phyloP scores from a whole-genome alignment of 2,329 filamentous ascomycete genomes.

The Phaeoacremonium minimum region DNA sequence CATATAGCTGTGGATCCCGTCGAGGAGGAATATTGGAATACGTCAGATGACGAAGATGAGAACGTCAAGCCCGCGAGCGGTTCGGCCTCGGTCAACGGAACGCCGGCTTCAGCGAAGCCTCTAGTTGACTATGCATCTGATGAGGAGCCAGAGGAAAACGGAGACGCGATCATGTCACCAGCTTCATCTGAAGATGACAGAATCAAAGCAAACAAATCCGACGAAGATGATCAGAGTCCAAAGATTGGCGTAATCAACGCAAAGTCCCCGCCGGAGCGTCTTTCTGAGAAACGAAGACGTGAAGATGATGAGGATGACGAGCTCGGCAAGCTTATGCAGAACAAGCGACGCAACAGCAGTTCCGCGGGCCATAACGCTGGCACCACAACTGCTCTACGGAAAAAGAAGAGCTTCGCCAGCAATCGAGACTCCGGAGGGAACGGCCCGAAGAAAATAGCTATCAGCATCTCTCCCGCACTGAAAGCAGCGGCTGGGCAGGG shows the following conservation, averaged over 20 bases:
- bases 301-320: slow-evolving; percentile 94
- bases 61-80: slow-evolving; percentile 32
- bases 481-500: slow-evolving; percentile 29
- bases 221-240: slow-evolving; percentile 11
- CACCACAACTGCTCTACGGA: slow-evolving; percentile 30
- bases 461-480: slow-evolving; percentile 46
- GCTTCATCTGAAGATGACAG: slow-evolving; percentile 19
- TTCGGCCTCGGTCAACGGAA: slow-evolving; percentile 51
- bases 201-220: slow-evolving; percentile 13
- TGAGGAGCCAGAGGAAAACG: slow-evolving; percentile 70
- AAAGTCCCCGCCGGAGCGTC: slow-evolving; percentile 56
- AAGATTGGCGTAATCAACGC: slow-evolving; percentile 23
- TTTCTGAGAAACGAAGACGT: slow-evolving; percentile 84
- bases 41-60: slow-evolving; percentile 81
- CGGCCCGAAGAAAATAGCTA: slow-evolving; percentile 51
- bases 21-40: slow-evolving; percentile 93
- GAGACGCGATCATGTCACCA: slow-evolving; percentile 34
- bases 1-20: slow-evolving; percentile 70
- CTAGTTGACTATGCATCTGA: slow-evolving; percentile 92
- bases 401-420: slow-evolving; percentile 40
- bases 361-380: slow-evolving; percentile 39
- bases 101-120: slow-evolving; percentile 60
- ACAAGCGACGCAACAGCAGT: slow-evolving; percentile 57
- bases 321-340: slow-evolving; percentile 72
- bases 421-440: slow-evolving; percentile 31